Evolutionary conservation across 495 filamentous ascomycete genomes (phyloP).

Genomic region (Hyaloscypha finlandica): DNA sequence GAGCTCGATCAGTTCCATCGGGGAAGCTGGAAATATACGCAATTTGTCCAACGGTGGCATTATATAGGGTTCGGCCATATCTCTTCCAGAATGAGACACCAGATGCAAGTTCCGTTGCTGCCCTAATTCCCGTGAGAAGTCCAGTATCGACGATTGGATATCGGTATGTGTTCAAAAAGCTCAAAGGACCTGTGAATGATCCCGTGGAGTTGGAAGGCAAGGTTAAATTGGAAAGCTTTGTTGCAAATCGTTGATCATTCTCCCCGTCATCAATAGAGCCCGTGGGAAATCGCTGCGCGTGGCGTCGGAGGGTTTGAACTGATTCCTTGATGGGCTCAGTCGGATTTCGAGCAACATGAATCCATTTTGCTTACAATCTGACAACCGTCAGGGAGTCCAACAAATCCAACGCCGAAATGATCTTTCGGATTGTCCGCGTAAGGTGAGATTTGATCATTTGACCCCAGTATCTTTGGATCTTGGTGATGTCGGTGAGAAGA

Average conservation of each 20-base stretch:
- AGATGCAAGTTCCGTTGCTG: conserved; percentile 49
- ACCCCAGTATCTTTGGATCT: conserved; percentile 41
- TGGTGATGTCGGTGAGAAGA: conserved; percentile 31
- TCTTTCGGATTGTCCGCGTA: conserved; percentile 45
- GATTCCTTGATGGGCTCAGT: conserved; percentile 40
- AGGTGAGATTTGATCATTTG: conserved; percentile 51
- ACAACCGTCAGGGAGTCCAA: conserved; percentile 52
- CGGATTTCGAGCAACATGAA: neutral
- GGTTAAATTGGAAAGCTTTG: conserved; percentile 49
- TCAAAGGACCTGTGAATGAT: conserved; percentile 46
- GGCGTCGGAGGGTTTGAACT: conserved; percentile 52
- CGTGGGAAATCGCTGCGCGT: conserved; percentile 54
- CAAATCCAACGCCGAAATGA: conserved; percentile 45
- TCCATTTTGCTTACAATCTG: conserved; percentile 33
- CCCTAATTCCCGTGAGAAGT: conserved; percentile 48
- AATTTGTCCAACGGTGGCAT: conserved; percentile 42
- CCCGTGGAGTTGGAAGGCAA: conserved; percentile 35
- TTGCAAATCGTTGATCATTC: conserved; percentile 47
- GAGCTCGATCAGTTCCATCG: conserved; percentile 47
- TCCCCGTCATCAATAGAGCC: conserved; percentile 41
- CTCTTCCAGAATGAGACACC: conserved; percentile 54
- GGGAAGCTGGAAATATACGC: conserved; percentile 46
- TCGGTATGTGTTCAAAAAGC: conserved; percentile 52
- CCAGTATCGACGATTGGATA: conserved; percentile 46
- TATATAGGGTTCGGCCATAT: conserved; percentile 55